A percentile compares a stretch with the other conserved stretches of the same genome.
Conservation (phyloP, 495 filamentous ascomycete species). For the Pyrenopolyporus hunteri region DNA sequence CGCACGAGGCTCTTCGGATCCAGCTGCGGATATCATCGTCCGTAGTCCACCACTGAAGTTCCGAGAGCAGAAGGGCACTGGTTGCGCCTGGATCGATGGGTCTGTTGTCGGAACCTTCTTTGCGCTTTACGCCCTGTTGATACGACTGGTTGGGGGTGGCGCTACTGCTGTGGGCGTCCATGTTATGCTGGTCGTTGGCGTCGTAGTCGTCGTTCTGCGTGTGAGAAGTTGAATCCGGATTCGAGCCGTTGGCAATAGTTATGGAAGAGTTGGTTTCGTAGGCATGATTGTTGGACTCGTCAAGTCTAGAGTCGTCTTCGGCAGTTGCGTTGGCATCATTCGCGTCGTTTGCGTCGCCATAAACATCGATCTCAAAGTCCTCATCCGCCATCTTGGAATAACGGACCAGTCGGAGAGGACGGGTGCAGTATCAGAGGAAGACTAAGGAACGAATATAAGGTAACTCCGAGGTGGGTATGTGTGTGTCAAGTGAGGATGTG, state of each 20-base stretch:
- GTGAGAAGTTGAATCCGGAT: conserved; percentile 38
- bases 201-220: conserved; percentile 43
- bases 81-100: conserved; percentile 83
- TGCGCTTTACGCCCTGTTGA: conserved; percentile 78
- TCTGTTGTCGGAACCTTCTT: conserved; percentile 75
- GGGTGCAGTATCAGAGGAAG: conserved; percentile 39
- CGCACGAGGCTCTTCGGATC: conserved; percentile 74
- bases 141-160: conserved; percentile 48
- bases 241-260: conserved; percentile 47
- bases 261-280: conserved; percentile 48
- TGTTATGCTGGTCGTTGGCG: conserved; percentile 46
- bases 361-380: conserved; percentile 99
- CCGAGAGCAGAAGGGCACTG: conserved; percentile 80
- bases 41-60: conserved; percentile 95
- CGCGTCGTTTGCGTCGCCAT: conserved; percentile 72
- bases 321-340: conserved; percentile 52
- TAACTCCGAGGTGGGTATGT: conserved; percentile 19
- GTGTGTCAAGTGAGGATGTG: conserved; percentile 37
- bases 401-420: conserved; percentile 25
- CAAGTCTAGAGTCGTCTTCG: conserved; percentile 55
- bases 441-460: conserved; percentile 32
- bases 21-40: conserved; percentile 94
- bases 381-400: conserved; percentile 77
- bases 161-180: conserved; percentile 52
- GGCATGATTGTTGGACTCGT: conserved; percentile 47